phyloP scores from a whole-genome alignment of 257 asterid species.

The Solanum gracilifrons region DNA sequence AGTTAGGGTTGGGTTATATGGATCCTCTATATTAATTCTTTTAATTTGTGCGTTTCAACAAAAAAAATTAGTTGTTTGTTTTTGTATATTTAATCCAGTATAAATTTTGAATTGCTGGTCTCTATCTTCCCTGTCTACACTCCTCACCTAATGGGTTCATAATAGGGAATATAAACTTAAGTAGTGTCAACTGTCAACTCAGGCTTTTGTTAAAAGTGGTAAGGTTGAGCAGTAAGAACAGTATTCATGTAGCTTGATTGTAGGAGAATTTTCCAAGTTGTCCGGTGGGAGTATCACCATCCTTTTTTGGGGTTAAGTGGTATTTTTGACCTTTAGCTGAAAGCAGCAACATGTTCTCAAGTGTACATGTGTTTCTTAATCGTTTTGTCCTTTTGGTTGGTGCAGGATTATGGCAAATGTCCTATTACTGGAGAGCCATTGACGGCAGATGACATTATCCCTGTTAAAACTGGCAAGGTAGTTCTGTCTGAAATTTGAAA shows the following conservation, averaged over 20 bases:
- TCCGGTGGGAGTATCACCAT: background rate
- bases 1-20: background rate
- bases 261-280: background rate
- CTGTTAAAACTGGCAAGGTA: slow-evolving; percentile 87
- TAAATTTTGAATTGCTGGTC: background rate
- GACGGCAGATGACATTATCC: slow-evolving; percentile 71
- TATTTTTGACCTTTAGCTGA: background rate
- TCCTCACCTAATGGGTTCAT: background rate
- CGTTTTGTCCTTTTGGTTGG: background rate
- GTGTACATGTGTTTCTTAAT: background rate
- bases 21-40: background rate
- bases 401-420: slow-evolving; percentile 90
- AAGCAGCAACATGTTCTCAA: background rate
- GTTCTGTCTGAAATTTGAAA: background rate
- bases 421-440: slow-evolving; percentile 91
- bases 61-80: background rate
- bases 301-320: background rate
- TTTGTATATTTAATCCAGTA: background rate
- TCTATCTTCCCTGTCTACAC: no score
- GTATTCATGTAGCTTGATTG: background rate
- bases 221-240: background rate
- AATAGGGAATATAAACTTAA: background rate
- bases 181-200: background rate
- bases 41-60: background rate
- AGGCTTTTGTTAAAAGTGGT: background rate